phyloP scores from a whole-genome alignment of 2,329 filamentous ascomycete species.

The Aspergillus versicolor region DNA sequence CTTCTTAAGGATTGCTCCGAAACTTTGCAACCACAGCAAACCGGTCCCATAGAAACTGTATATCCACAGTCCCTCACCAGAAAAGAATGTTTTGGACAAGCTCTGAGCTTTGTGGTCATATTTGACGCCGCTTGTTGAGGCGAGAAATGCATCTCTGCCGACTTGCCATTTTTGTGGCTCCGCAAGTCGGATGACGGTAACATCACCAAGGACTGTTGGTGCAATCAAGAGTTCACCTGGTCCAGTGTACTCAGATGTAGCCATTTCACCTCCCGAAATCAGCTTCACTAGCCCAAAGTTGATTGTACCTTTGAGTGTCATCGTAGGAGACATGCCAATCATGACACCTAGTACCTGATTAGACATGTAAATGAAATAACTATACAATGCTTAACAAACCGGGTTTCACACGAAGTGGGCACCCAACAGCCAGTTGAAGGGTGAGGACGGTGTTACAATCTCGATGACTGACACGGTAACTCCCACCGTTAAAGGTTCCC shows the following conservation, averaged over 20 bases:
- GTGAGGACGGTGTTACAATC: conserved; percentile 89
- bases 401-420: conserved; percentile 76
- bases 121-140: conserved; percentile 79
- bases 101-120: conserved; percentile 86
- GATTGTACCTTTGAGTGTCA: conserved; percentile 77
- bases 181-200: conserved; percentile 72
- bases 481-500: conserved; percentile 96
- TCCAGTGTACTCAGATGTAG: conserved; percentile 76
- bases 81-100: conserved; percentile 87
- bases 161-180: conserved; percentile 68
- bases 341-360: conserved; percentile 62
- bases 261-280: conserved; percentile 66
- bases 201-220: conserved; percentile 77
- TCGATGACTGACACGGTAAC: conserved; percentile 87
- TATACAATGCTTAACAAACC: conserved; percentile 43
- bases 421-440: conserved; percentile 84
- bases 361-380: too few species aligned
- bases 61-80: conserved; percentile 86
- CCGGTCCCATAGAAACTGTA: conserved; percentile 82
- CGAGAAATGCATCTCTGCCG: conserved; percentile 82
- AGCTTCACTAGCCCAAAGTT: too few species aligned
- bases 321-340: conserved; percentile 90
- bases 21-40: conserved; percentile 84
- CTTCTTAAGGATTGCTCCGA: conserved; percentile 92
- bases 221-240: conserved; percentile 88